A percentile compares a stretch with the other conserved stretches of the same genome.
Conservation (phyloP, 2,329 filamentous ascomycete genomes). For the Calonectria pseudoturangicola region DNA sequence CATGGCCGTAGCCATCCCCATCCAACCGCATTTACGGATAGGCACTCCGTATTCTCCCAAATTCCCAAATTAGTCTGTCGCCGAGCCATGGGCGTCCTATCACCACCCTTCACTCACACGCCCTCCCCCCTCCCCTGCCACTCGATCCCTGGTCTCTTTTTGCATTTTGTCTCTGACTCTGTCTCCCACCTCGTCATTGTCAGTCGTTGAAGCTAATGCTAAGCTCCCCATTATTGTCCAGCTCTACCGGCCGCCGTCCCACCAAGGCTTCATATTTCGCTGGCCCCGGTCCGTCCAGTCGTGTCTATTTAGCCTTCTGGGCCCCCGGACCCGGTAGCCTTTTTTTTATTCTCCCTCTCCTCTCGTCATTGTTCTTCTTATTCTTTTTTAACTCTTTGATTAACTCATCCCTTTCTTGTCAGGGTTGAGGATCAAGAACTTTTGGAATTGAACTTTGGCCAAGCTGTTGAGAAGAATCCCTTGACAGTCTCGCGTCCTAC, state of each 20-base stretch:
- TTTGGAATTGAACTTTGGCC: slow-evolving; percentile 29
- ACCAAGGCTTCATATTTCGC: slow-evolving; percentile 36
- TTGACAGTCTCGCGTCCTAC: slow-evolving; percentile 39
- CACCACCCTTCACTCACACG: slow-evolving; percentile 51
- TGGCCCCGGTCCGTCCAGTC: slow-evolving; percentile 26
- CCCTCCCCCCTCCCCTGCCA: slow-evolving; percentile 16
- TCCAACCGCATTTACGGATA: slow-evolving; percentile 2
- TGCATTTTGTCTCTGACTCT: slow-evolving; percentile 7
- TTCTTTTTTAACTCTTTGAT: slow-evolving; percentile 13
- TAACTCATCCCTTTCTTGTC: slow-evolving; percentile 25
- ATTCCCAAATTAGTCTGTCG: slow-evolving; percentile 26
- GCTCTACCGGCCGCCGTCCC: slow-evolving; percentile 25
- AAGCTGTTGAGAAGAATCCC: slow-evolving; percentile 30
- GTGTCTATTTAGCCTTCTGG: slow-evolving; percentile 48
- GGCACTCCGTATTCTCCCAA: slow-evolving; percentile 10
- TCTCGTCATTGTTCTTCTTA: slow-evolving; percentile 37
- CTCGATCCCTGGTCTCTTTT: slow-evolving; percentile 25
- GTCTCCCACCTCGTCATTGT: slow-evolving; percentile 22
- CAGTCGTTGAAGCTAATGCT: slow-evolving; percentile 18
- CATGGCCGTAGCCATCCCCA: slow-evolving; percentile 11
- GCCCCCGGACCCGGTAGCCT: slow-evolving; percentile 37
- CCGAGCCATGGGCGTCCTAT: slow-evolving; percentile 52
- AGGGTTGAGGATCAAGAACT: slow-evolving; percentile 39
- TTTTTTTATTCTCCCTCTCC: slow-evolving; percentile 30
- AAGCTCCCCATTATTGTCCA: slow-evolving; percentile 24